A percentile compares a stretch with the other conserved stretches of the same genome.
Conservation (phyloP, 257 asterid species). For the Mitragyna speciosa region DNA sequence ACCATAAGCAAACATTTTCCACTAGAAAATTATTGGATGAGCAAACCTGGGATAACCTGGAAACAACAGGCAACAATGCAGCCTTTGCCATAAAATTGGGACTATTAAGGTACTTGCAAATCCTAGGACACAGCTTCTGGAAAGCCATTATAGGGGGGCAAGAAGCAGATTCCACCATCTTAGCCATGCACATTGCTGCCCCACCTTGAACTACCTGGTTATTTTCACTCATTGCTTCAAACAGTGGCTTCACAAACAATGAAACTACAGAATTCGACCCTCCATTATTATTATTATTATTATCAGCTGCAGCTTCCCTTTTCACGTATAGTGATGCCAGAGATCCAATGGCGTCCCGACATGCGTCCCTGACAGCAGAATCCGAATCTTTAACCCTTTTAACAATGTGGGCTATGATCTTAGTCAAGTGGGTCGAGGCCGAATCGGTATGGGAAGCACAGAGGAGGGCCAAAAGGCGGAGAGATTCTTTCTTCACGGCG, state of each 20-base stretch:
- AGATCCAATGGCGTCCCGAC: conserved; percentile 87
- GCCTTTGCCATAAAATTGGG: conserved; percentile 90
- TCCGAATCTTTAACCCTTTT: conserved; percentile 83
- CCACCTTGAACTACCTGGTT: conserved; percentile 85
- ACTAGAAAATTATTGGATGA: not conserved
- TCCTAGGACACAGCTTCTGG: conserved; percentile 88
- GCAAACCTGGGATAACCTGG: conserved; percentile 86
- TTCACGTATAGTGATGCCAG: conserved; percentile 70
- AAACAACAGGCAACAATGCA: conserved; percentile 74
- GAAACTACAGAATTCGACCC: conserved; percentile 65
- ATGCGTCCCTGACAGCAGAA: conserved; percentile 88
- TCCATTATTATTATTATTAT: conserved; percentile 27
- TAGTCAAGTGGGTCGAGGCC: conserved; percentile 78
- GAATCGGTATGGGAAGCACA: conserved; percentile 67
- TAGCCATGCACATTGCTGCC: conserved; percentile 86
- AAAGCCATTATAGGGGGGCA: conserved; percentile 48
- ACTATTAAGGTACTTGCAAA: conserved; percentile 73
- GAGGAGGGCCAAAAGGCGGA: conserved; percentile 65
- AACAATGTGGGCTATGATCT: conserved; percentile 71
- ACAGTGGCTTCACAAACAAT: conserved; percentile 81
- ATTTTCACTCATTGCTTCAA: conserved; percentile 91
- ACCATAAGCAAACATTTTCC: not conserved
- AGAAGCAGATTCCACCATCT: conserved; percentile 84
- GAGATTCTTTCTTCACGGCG: conserved; percentile 75
- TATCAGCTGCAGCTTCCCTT: conserved; percentile 44